Percentiles rank a stretch among this genome's conserved stretches.
phyloP scores from a whole-genome alignment of 495 filamentous ascomycete genomes.

The Penicillium paradoxum region DNA sequence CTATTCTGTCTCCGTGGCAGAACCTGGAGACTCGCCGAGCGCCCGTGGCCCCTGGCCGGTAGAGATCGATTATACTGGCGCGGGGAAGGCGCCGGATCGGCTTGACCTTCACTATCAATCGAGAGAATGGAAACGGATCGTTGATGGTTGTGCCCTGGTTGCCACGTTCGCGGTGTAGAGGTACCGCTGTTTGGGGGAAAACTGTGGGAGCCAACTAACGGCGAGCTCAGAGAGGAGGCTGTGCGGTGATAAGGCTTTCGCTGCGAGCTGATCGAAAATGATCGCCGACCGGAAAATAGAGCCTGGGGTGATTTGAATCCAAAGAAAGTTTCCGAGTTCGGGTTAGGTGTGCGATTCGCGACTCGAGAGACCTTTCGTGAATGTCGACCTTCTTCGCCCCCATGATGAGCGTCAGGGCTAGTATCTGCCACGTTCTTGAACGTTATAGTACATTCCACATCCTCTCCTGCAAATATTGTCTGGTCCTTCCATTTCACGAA shows the following conservation, averaged over 20 bases:
- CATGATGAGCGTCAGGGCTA: constrained; percentile 28
- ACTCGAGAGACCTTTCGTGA: constrained; percentile 45
- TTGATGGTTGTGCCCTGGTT: constrained; percentile 51
- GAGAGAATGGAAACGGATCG: constrained; percentile 95
- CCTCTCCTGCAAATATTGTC: constrained; percentile 91
- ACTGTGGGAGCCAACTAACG: constrained; percentile 41
- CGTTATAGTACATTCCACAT: constrained; percentile 89
- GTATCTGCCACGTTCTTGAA: constrained; percentile 78
- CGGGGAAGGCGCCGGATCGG: constrained; percentile 35
- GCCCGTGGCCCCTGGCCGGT: constrained; percentile 60
- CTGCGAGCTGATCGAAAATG: constrained; percentile 31
- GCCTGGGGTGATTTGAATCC: constrained; percentile 37
- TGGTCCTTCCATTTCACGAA: constrained; percentile 89
- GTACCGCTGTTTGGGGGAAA: constrained; percentile 38
- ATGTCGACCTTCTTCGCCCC: constrained; percentile 29
- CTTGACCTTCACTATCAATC: constrained; percentile 59
- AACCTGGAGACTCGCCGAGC: constrained; percentile 82
- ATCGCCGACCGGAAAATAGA: constrained; percentile 40
- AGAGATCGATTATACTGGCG: constrained; percentile 34
- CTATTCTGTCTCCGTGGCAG: constrained; percentile 52
- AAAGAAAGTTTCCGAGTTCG: constrained; percentile 40
- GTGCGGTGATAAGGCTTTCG: constrained; percentile 37
- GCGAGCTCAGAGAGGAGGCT: constrained; percentile 43
- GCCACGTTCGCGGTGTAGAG: constrained; percentile 36
- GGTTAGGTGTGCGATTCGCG: constrained; percentile 33